Evolutionary conservation across 345 rosid species (phyloP).

Genomic region (Luvunga scandens): DNA sequence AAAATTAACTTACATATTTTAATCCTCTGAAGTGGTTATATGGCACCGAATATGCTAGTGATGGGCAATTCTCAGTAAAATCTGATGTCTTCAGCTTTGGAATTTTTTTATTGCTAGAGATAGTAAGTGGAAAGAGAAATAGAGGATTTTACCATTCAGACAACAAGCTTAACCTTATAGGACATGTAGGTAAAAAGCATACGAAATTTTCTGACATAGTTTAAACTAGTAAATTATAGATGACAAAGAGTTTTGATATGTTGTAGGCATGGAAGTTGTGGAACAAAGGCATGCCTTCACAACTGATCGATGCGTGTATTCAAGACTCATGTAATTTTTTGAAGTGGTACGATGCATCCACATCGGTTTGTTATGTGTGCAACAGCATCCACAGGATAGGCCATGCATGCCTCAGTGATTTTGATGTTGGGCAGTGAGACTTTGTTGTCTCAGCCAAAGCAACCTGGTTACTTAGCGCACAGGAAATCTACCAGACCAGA

Average conservation of each 20-base stretch:
- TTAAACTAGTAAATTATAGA: neutral
- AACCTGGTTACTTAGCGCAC: constrained; percentile 40
- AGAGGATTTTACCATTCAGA: constrained; percentile 30
- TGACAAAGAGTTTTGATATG: neutral
- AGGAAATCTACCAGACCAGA: constrained; percentile 14
- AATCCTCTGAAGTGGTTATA: constrained; percentile 31
- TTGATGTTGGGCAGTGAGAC: constrained; percentile 45
- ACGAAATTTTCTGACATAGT: neutral
- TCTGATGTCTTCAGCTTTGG: constrained; percentile 51
- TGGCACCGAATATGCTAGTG: constrained; percentile 44
- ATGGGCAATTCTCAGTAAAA: constrained; percentile 37
- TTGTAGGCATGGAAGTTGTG: constrained; percentile 43
- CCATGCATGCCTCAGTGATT: constrained; percentile 40
- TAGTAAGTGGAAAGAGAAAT: constrained; percentile 32
- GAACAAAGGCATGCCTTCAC: constrained; percentile 30
- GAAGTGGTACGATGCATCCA: constrained; percentile 39
- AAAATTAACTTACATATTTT: neutral
- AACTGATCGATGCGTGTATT: constrained; percentile 15
- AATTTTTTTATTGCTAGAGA: constrained; percentile 34
- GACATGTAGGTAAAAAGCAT: constrained; percentile 21
- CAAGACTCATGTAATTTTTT: neutral
- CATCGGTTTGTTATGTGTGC: constrained; percentile 43
- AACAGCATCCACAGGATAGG: constrained; percentile 37
- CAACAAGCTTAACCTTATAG: constrained; percentile 21
- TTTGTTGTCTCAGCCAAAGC: constrained; percentile 32